These are phyloP conservation scores for Anisodus tanguticus DNA, from an alignment of 257 asterid species.

Conservation along the genomic window DNA sequence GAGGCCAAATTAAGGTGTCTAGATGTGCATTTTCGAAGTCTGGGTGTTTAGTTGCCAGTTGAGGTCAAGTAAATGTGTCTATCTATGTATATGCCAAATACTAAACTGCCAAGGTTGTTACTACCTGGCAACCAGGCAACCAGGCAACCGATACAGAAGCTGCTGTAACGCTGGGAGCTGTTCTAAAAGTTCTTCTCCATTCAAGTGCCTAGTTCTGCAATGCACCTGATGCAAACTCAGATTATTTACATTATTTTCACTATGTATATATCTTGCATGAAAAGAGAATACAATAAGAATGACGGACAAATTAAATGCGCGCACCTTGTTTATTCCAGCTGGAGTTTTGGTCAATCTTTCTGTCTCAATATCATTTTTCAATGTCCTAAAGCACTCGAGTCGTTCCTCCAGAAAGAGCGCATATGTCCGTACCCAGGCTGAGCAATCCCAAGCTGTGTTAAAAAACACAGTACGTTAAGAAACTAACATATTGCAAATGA, in stretches of 20 bases:
- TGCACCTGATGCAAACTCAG: conserved; percentile 42
- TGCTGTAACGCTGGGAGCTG: conserved; percentile 84
- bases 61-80: too few species aligned
- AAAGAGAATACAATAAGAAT: not conserved
- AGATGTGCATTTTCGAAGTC: too few species aligned
- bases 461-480: too few species aligned
- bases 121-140: conserved; percentile 44
- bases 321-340: conserved; percentile 52
- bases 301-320: not conserved
- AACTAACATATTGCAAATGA: too few species aligned
- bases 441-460: conserved; percentile 93
- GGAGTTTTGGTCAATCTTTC: conserved; percentile 57
- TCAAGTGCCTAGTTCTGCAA: conserved; percentile 53
- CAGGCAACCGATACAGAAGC: conserved; percentile 66
- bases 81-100: too few species aligned
- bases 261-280: not conserved
- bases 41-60: too few species aligned
- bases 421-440: conserved; percentile 84
- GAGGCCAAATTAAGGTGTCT: too few species aligned
- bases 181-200: conserved; percentile 58
- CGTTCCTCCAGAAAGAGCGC: conserved; percentile 86
- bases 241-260: not conserved
- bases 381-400: conserved; percentile 69
- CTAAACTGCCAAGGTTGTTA: not conserved
- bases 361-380: conserved; percentile 63